These are phyloP conservation scores for Cardiosporidium cionae DNA, from an alignment of 169 alveolate species.

Conservation along the genomic window DNA sequence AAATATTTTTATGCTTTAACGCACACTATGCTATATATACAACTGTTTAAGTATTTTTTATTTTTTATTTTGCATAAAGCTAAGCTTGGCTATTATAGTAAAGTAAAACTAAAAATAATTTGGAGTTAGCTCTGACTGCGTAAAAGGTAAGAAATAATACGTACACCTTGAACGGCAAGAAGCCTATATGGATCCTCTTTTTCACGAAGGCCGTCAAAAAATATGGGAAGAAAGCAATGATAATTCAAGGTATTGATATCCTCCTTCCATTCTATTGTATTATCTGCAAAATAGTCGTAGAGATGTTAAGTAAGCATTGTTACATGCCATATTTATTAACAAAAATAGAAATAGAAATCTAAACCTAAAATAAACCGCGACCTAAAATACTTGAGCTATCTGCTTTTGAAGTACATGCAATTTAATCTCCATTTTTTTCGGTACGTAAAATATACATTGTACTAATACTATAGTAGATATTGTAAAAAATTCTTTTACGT, in stretches of 20 bases:
- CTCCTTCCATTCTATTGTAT: conserved; percentile 69
- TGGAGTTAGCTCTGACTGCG: too few species aligned
- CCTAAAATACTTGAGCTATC: neutral
- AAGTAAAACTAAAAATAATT: too few species aligned
- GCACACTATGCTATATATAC: too few species aligned
- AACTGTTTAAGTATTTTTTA: too few species aligned
- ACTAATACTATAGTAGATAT: neutral
- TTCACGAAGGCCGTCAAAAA: conserved; percentile 88
- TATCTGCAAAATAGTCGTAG: conserved; percentile 34
- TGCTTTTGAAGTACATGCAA: neutral
- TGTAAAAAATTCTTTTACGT: too few species aligned
- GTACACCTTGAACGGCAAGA: conserved; percentile 67
- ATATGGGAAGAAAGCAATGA: conserved; percentile 83
- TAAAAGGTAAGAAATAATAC: too few species aligned
- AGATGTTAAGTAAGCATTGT: neutral
- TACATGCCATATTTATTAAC: conserved; percentile 31
- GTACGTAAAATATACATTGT: neutral
- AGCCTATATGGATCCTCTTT: conserved; percentile 80
- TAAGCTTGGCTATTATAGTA: too few species aligned
- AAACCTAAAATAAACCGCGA: neutral
- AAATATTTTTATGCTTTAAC: too few species aligned
- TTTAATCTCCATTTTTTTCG: neutral
- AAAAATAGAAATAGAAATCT: neutral
- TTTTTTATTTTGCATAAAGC: neutral
- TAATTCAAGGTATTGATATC: conserved; percentile 74